Percentiles rank a stretch among this genome's conserved stretches.
Evolutionary conservation across 495 filamentous ascomycete species (phyloP).

Genomic region (Neurospora sp.): DNA sequence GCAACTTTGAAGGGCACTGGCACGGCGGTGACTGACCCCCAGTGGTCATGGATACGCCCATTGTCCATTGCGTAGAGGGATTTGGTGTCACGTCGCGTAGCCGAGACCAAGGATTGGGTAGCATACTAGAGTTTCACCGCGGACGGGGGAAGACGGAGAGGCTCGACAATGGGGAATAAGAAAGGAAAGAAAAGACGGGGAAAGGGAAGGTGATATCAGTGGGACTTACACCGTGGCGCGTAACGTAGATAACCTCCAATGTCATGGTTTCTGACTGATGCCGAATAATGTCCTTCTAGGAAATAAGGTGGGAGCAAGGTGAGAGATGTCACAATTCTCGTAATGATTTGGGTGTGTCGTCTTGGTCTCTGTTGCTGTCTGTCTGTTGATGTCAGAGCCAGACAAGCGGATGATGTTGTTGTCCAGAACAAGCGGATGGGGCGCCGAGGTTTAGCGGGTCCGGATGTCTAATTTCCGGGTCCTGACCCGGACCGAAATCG

Average conservation of each 20-base stretch:
- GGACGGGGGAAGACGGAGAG: neutral
- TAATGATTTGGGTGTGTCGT: neutral
- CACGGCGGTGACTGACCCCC: neutral
- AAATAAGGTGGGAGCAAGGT: neutral
- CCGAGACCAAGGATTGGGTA: neutral
- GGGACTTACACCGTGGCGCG: slow-evolving; percentile 69
- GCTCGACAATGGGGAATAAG: neutral
- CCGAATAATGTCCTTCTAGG: neutral
- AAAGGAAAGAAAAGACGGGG: neutral
- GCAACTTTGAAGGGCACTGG: neutral
- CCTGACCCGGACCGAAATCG: neutral
- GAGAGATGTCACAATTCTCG: neutral
- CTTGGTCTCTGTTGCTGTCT: neutral
- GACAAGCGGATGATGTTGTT: neutral
- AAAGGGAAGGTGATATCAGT: neutral
- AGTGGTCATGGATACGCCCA: neutral
- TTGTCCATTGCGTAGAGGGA: neutral
- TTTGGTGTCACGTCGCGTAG: neutral
- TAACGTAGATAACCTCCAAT: slow-evolving; percentile 75
- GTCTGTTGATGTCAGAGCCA: neutral
- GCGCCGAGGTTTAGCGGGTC: neutral
- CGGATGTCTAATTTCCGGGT: neutral
- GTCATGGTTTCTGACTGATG: slow-evolving; percentile 19
- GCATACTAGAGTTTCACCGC: neutral
- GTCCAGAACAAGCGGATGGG: neutral